These are phyloP conservation scores for Solanum tacnaense DNA, from an alignment of 257 asterid species.

Conservation along the genomic window DNA sequence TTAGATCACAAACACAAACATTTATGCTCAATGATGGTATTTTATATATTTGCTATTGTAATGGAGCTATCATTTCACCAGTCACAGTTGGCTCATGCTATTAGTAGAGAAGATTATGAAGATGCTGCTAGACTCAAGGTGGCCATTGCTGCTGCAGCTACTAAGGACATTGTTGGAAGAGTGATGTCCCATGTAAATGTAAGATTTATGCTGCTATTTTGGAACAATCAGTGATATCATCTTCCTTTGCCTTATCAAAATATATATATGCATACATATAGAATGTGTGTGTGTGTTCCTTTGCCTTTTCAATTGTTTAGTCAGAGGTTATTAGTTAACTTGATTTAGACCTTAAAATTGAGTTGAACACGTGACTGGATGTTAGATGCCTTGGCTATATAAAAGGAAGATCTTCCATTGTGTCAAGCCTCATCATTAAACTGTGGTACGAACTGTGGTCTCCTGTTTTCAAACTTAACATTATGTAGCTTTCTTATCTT, in stretches of 20 bases:
- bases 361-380: background rate
- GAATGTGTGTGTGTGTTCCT: background rate
- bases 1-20: background rate
- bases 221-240: background rate
- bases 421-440: background rate
- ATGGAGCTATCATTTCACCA: constrained; percentile 22
- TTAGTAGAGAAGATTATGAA: constrained; percentile 71
- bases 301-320: background rate
- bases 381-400: background rate
- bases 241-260: background rate
- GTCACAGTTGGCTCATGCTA: constrained; percentile 59
- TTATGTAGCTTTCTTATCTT: background rate
- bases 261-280: background rate
- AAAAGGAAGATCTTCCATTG: background rate
- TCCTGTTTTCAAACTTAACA: background rate
- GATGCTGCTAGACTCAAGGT: constrained; percentile 92
- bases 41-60: background rate
- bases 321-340: background rate
- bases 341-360: background rate
- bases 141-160: constrained; percentile 91
- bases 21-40: background rate
- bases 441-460: background rate
- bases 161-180: constrained; percentile 77
- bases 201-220: constrained; percentile 1
- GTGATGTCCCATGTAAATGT: constrained; percentile 77